Evolutionary conservation across 108 stramenopile species (phyloP), one percentile per base, ranked within the genome.

Genomic region (Cyclotella cryptica): DNA sequence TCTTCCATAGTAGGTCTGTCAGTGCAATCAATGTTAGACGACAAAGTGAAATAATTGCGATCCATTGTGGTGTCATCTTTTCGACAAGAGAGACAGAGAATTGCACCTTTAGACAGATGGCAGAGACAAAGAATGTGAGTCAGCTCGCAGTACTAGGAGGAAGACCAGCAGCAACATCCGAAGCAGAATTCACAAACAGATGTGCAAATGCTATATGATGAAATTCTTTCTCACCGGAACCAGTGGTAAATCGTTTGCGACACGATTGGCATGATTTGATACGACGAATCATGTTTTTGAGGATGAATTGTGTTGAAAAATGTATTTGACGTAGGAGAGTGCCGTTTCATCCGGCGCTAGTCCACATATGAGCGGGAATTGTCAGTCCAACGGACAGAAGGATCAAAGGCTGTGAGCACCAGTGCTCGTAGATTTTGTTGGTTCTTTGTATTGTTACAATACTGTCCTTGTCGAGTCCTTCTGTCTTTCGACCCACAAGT

Each of bases 211-310:
- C 43, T 3, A 9, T 13, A 44, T 44, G 64, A 12, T 15, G 17
- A 43, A 44, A 51, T 19, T 3, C 3, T 51, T 3, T 35, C 69
- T 66, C 41, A 57, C 74, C 74, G 6, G 54, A 57, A 7, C 59
- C 44, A 28, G 76, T 77, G 30, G 40, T 41, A 39, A 77, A 77
- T 10, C 76, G 46, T 47, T 51, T 49, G n/a, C 29, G 59, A 43
- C 76, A 77, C 30, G 76, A 43, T 39, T 51, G 41, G 46, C 76
- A 77, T 17, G 55, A 42, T 49, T 60, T 68, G 41, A 77, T 77
- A n/a, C 76, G 76, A 29, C 76, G 67, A 53, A 75, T 57, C 74
- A 75, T 75, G 17, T 1, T 40, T 19, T 1, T 55, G 1, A 5
- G 24, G 24, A 26, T 24, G 24, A 12, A 26, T 4, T 55, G 35